Evolutionary conservation across 345 rosid genomes (phyloP).

Genomic region (Luvunga scandens): DNA sequence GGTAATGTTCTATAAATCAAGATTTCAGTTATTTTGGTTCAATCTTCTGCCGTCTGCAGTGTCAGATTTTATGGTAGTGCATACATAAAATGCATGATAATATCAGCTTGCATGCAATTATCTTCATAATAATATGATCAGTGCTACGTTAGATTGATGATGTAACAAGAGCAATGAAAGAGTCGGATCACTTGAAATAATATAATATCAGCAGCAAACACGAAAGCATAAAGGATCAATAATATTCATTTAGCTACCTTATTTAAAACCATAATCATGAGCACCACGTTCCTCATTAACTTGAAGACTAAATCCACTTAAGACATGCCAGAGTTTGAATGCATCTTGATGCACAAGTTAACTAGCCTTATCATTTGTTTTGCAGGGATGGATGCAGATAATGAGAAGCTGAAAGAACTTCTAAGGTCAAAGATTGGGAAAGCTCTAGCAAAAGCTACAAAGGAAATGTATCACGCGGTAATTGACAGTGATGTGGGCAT

Average conservation of each 20-base stretch:
- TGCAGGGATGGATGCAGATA: conserved; percentile 43
- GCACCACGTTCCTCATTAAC: neutral
- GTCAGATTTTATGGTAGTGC: neutral
- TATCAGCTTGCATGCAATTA: neutral
- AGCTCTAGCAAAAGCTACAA: conserved; percentile 35
- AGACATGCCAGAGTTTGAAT: neutral
- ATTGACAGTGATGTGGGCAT: conserved; percentile 43
- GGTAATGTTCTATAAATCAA: conserved; percentile 21
- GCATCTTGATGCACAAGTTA: neutral
- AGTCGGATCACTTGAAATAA: neutral
- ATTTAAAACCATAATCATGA: neutral
- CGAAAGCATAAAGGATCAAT: neutral
- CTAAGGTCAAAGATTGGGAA: conserved; percentile 33
- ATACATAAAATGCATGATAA: neutral
- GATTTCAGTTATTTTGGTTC: neutral
- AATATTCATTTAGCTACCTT: neutral
- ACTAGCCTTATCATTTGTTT: neutral
- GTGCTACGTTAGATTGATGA: neutral
- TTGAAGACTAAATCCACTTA: neutral
- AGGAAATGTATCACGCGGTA: conserved; percentile 39
- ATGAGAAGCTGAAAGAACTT: conserved; percentile 39
- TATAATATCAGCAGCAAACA: neutral
- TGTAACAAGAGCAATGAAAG: neutral
- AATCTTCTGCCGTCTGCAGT: too few species aligned
- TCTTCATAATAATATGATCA: neutral